Percentiles rank a stretch among this genome's conserved stretches.
phyloP scores from a whole-genome alignment of 1,139 yeast genomes.

The Keqinozyma sinolaborantium region DNA sequence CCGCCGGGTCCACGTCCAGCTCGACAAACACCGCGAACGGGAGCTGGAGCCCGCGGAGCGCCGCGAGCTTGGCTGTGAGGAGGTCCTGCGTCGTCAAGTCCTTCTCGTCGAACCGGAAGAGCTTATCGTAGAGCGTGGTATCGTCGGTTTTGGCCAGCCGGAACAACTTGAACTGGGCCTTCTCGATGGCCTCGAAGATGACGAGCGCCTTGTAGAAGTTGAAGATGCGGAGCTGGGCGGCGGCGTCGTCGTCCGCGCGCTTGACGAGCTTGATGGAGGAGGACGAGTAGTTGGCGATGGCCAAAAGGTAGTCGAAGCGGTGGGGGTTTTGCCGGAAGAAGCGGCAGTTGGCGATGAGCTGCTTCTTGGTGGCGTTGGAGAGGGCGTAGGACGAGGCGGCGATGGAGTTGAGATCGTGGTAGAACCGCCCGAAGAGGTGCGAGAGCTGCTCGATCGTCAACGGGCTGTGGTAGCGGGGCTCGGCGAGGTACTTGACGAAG shows the following conservation, averaged over 20 bases:
- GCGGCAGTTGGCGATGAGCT: slow-evolving; percentile 26
- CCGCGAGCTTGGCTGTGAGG: slow-evolving; percentile 30
- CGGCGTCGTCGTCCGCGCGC: slow-evolving; percentile 35
- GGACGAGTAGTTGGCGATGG: slow-evolving; percentile 41
- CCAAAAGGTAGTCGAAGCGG: slow-evolving; percentile 38
- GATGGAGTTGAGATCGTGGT: slow-evolving; percentile 36
- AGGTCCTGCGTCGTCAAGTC: slow-evolving; percentile 37
- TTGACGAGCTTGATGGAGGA: slow-evolving; percentile 37
- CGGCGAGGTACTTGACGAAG: slow-evolving; percentile 36
- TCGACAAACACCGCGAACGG: slow-evolving; percentile 31
- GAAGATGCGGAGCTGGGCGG: slow-evolving; percentile 37
- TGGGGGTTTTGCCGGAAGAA: slow-evolving; percentile 28
- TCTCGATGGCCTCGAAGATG: slow-evolving; percentile 30
- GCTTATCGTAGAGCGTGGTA: slow-evolving; percentile 33
- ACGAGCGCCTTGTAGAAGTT: slow-evolving; percentile 38
- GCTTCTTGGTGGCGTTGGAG: slow-evolving; percentile 38
- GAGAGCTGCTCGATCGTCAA: slow-evolving; percentile 34
- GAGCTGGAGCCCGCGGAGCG: slow-evolving; percentile 21
- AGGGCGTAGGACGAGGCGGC: slow-evolving; percentile 33
- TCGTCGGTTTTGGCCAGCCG: slow-evolving; percentile 26
- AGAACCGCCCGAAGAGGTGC: slow-evolving; percentile 29
- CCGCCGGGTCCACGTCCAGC: slow-evolving; percentile 12
- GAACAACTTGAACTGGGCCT: slow-evolving; percentile 31
- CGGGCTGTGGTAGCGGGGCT: slow-evolving; percentile 44
- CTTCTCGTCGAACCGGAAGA: slow-evolving; percentile 36